These are phyloP conservation scores for Neoboletus subvelutipes DNA, from an alignment of 768 basidiomycete genomes.

Conservation along the genomic window DNA sequence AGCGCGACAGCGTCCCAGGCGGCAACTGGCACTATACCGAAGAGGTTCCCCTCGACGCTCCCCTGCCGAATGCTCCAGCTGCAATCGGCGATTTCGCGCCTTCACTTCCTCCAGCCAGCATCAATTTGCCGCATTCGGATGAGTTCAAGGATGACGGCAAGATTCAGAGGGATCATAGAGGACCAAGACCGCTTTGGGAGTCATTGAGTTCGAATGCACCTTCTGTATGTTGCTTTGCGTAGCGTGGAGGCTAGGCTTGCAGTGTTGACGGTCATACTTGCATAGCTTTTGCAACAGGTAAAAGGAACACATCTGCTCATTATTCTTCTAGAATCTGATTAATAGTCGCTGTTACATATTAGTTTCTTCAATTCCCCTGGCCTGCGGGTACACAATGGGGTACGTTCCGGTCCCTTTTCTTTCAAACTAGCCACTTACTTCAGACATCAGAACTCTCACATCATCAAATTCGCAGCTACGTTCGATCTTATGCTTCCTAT, in stretches of 20 bases:
- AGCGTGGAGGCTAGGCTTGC: background rate
- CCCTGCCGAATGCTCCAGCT: background rate
- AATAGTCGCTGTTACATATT: background rate
- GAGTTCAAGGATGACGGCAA: background rate
- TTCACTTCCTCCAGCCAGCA: background rate
- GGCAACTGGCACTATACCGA: background rate
- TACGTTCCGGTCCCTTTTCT: background rate
- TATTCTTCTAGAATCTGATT: background rate
- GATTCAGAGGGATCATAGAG: background rate
- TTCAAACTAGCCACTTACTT: background rate
- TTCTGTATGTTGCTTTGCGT: background rate
- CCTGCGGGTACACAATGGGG: background rate
- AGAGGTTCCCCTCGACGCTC: background rate
- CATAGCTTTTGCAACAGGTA: background rate
- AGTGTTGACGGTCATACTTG: background rate
- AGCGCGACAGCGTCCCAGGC: background rate
- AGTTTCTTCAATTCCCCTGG: background rate
- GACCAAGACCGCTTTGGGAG: background rate
- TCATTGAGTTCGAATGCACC: background rate
- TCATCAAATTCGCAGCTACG: background rate
- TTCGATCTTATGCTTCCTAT: background rate
- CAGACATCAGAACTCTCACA: background rate
- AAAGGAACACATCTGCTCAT: background rate
- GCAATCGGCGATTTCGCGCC: background rate
- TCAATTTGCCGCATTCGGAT: background rate